These are phyloP conservation scores for Erodium maritimum DNA, from an alignment of 345 rosid genomes.

Conservation along the genomic window DNA sequence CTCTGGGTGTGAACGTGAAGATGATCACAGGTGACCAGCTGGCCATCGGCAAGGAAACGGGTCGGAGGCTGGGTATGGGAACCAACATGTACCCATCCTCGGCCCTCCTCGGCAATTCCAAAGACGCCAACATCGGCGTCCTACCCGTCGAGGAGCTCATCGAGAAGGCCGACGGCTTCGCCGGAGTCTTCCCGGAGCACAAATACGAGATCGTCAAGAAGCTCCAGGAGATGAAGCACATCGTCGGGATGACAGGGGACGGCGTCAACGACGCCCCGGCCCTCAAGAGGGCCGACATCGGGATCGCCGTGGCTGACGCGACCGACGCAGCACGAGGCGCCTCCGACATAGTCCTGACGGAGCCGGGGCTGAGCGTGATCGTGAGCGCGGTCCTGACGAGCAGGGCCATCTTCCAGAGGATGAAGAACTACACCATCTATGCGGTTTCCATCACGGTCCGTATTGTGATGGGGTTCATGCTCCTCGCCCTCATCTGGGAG, in stretches of 20 bases:
- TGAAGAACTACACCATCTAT: conserved; percentile 96
- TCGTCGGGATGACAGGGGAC: conserved; percentile 97
- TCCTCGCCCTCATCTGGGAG: conserved; percentile 88
- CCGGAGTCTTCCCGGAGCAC: conserved; percentile 97
- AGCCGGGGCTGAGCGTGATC: conserved; percentile 91
- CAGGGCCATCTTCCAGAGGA: conserved; percentile 89
- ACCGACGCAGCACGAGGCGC: conserved; percentile 94
- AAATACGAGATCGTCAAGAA: conserved; percentile 88
- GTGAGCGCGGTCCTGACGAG: conserved; percentile 91
- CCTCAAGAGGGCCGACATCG: conserved; percentile 85
- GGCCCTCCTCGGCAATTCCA: conserved; percentile 61
- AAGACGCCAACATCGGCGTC: conserved; percentile 34
- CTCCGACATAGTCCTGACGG: conserved; percentile 83
- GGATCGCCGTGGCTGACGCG: conserved; percentile 95
- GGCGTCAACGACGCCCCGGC: conserved; percentile 99
- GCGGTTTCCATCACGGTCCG: conserved; percentile 92
- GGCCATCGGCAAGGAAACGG: conserved; percentile 88
- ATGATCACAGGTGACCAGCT: conserved; percentile 97
- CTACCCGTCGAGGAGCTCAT: conserved; percentile 74
- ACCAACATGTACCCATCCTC: conserved; percentile 97
- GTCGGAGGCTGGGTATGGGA: conserved; percentile 94
- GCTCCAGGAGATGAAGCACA: conserved; percentile 76
- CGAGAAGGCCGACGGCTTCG: conserved; percentile 92
- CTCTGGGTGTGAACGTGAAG: conserved; percentile 85
- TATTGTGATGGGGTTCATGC: conserved; percentile 72